Base-by-base conservation (phyloP, 257 asterid genomes). In the Misopates orontium region DNA sequence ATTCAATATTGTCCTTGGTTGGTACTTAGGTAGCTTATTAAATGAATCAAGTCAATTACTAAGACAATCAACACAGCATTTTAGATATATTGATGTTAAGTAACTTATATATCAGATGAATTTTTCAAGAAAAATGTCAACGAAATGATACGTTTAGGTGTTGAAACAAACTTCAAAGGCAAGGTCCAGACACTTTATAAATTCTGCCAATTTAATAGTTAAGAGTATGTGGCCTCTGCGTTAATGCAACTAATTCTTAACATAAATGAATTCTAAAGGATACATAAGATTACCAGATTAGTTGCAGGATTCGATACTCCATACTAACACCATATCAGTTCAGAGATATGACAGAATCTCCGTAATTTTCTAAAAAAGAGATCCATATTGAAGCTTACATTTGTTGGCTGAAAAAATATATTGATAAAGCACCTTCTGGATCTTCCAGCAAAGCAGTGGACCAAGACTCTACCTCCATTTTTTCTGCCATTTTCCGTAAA, bases 401-500 rank as follows among this genome's bases (percentile, higher is more conserved):
- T 21, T 14, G 32, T 50, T 45, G 52, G 41, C 22, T 15, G 16
- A 59, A 57, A 10, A 52, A 68, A 32, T n/a, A n/a, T n/a, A 39
- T 15, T 11, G 42, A 62, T 60, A 56, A 25, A 20, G 58, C 36
- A 92, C 98, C 97, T 93, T 77, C 98, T 74, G 44, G 98, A 93
- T 84, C 71, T 86, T 80, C 98, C 98, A 54, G 77, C 87, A 71
- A 77, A 81, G 83, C 98, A 93, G 77, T 93, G 98, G 62, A 89
- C 93, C 64, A 93, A 76, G 28, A 87, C 87, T 9, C 88, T 79
- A 31, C 96, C 95, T 57, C 90, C 91, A 20, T 50, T 55, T 50
- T 70, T 64, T 83, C 82, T 84, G 53, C 93, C 95, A 78, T 80
- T 93, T 45, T 89, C 96, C 39, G 89, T 89, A 81, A 84, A 92